phyloP scores from a whole-genome alignment of 768 basidiomycete species.

The Tephrocybe sp. region DNA sequence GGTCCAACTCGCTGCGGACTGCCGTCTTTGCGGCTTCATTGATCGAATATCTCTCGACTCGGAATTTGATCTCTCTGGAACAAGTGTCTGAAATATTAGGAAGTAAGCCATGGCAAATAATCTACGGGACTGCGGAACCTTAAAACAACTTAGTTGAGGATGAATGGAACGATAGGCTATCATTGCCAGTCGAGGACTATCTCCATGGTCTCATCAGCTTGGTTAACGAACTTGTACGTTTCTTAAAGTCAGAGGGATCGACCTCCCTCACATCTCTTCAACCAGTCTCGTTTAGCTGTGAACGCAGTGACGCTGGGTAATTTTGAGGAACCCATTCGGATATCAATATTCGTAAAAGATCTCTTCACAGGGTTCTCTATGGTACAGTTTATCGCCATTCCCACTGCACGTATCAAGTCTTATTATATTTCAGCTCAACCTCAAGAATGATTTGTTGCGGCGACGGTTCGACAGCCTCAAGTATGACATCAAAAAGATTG shows the following conservation, averaged over 20 bases:
- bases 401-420: not conserved
- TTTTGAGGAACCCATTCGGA: slow-evolving; percentile 76
- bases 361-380: slow-evolving; percentile 83
- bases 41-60: slow-evolving; percentile 60
- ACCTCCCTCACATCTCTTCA: not conserved
- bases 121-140: too few species aligned
- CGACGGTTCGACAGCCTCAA: slow-evolving; percentile 81
- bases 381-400: slow-evolving; percentile 38
- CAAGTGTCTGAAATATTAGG: slow-evolving; percentile 58
- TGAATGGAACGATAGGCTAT: slow-evolving; percentile 68
- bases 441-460: slow-evolving; percentile 77
- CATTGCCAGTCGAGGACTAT: slow-evolving; percentile 74
- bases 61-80: slow-evolving; percentile 58
- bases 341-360: slow-evolving; percentile 79
- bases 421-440: slow-evolving; percentile 54
- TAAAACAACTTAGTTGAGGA: slow-evolving; percentile 58
- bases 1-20: slow-evolving; percentile 67
- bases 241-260: not conserved
- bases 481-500: slow-evolving; percentile 86
- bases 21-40: slow-evolving; percentile 68
- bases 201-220: slow-evolving; percentile 76
- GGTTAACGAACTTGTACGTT: slow-evolving; percentile 75
- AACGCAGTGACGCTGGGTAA: slow-evolving; percentile 83
- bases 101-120: too few species aligned
- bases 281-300: slow-evolving; percentile 76